Conservation (phyloP, 805 yeast genomes). For the Kodamaea sagamina region DNA sequence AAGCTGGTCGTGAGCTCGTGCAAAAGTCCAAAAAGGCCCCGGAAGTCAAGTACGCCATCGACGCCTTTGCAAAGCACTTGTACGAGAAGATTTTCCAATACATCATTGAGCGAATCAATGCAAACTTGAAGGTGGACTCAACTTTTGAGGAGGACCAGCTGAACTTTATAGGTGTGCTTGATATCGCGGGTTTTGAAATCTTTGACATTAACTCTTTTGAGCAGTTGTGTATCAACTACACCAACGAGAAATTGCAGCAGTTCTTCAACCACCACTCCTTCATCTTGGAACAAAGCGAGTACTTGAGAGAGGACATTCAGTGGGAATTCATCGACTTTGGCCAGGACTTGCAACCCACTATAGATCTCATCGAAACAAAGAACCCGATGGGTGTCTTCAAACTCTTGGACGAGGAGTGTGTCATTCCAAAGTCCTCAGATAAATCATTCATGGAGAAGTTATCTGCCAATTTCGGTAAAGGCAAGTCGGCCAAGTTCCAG, state of each 20-base stretch:
- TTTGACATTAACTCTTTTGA: conserved; percentile 59
- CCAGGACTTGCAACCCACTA: conserved; percentile 89
- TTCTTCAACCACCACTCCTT: conserved; percentile 64
- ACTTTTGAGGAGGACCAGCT: conserved; percentile 29
- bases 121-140: conserved; percentile 44
- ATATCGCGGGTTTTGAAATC: conserved; percentile 64
- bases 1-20: conserved; percentile 87
- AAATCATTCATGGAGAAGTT: conserved; percentile 79
- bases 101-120: conserved; percentile 75
- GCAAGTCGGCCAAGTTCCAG: conserved; percentile 53
- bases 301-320: conserved; percentile 57
- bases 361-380: conserved; percentile 80
- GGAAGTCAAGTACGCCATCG: conserved; percentile 79
- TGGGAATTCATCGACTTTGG: conserved; percentile 91
- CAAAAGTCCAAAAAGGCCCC: conserved; percentile 73
- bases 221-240: conserved; percentile 60
- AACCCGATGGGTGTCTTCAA: conserved; percentile 81
- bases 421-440: conserved; percentile 89
- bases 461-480: conserved; percentile 59
- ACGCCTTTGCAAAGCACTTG: conserved; percentile 83
- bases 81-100: conserved; percentile 82
- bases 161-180: conserved; percentile 57
- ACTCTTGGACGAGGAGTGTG: conserved; percentile 90
- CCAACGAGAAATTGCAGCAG: conserved; percentile 62
- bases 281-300: conserved; percentile 61